Base-by-base conservation (phyloP, 225 moss, liverwort and hornwort species). In the Polytrichum formosum region DNA sequence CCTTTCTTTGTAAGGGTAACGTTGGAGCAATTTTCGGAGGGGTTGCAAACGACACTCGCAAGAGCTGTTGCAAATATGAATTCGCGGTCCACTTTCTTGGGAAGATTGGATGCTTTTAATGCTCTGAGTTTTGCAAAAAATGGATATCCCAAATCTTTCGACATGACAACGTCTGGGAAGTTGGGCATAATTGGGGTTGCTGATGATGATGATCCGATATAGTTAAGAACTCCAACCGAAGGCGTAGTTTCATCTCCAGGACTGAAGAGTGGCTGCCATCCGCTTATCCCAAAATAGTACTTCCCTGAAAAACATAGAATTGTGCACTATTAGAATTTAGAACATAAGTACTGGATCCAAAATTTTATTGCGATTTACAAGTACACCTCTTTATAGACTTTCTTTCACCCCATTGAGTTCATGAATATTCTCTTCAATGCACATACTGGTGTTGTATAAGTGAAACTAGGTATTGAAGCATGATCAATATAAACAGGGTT, bases 61-160 rank as follows among this genome's bases (percentile, higher is more conserved):
- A 62, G 16, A 5, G 63, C 75, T 0, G 21, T 30, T 10, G 61
- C 53, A 29, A 70, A 76, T 16, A 54, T 54, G 2, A 87, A 26
- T 28, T 81, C 64, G 5, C 73, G 46, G 26, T 79, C 56, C 2
- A 79, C 69, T 18, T 19, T 75, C 26, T 19, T n/a, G 13, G 75
- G 27, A 23, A 68, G 4, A 23, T 69, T 33, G 56, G 28, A 27
- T 46, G 8, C 27, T 23, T 65, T 22, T 23, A 64, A 22, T 31
- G 31, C 31, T 31, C 6, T 31, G 6, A 31, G 31, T 6, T 31
- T 31, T 6, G 31, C 31, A 6, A 31, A 31, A 31, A 31, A 31
- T 31, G 31, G 6, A 31, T 31, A 26, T 28, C 53, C 62, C 21
- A 53, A 20, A 21, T 61, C 72, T 31, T 26, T 19, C 2, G 29